These are phyloP conservation scores for Alnus rubra DNA, from an alignment of 306 rosid species.

Conservation along the genomic window DNA sequence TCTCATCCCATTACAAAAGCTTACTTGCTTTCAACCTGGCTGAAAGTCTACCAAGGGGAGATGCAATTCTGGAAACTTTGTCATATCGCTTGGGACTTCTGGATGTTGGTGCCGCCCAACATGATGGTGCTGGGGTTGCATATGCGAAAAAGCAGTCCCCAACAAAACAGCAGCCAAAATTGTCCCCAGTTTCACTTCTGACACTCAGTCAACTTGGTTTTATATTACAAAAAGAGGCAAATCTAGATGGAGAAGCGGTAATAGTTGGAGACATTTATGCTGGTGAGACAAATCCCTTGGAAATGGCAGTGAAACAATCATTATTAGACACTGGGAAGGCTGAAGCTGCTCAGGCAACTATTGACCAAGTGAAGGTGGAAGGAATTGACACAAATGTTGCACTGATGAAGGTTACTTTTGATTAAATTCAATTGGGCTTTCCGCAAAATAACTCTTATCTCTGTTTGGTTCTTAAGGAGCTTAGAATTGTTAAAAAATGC, in stretches of 20 bases:
- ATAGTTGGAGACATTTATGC: slow-evolving; percentile 61
- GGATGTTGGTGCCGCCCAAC: slow-evolving; percentile 40
- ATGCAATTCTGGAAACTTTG: slow-evolving; percentile 73
- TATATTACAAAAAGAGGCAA: slow-evolving; percentile 40
- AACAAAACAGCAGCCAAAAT: slow-evolving; percentile 27
- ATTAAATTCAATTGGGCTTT: slow-evolving; percentile 23
- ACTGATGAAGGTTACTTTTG: slow-evolving; percentile 78
- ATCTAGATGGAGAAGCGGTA: slow-evolving; percentile 41
- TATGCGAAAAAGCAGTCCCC: slow-evolving; percentile 55
- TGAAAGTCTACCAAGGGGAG: slow-evolving; percentile 90
- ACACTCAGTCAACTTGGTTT: slow-evolving; percentile 69
- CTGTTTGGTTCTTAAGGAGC: slow-evolving; percentile 21
- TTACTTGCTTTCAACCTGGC: slow-evolving; percentile 86
- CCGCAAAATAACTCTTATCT: slow-evolving; percentile 15
- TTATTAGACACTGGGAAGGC: slow-evolving; percentile 69
- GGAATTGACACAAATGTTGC: slow-evolving; percentile 95
- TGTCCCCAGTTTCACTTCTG: slow-evolving; percentile 53
- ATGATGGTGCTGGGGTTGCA: slow-evolving; percentile 47
- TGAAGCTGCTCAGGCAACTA: slow-evolving; percentile 89
- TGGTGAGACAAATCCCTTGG: slow-evolving; percentile 79
- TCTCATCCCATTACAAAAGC: slow-evolving; percentile 64
- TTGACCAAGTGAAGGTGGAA: slow-evolving; percentile 91
- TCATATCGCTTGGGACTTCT: slow-evolving; percentile 52
- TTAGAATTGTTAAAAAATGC: slow-evolving; percentile 5
- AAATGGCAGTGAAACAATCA: slow-evolving; percentile 70